Evolutionary conservation across 2,329 filamentous ascomycete genomes (phyloP).

Genomic region (Amauroascus niger): DNA sequence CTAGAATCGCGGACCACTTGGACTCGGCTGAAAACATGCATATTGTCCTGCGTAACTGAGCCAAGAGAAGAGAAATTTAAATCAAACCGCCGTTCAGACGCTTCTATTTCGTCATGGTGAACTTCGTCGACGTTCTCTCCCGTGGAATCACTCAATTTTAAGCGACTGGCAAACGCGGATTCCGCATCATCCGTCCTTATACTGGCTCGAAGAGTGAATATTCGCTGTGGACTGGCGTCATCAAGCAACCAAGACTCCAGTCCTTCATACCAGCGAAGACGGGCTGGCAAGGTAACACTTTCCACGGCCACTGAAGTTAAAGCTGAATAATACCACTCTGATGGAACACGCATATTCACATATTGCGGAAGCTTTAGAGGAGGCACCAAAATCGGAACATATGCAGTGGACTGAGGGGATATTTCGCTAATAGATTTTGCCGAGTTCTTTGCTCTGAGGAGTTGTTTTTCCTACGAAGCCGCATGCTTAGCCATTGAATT

Average conservation of each 20-base stretch:
- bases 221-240: slow-evolving; percentile 60
- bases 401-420: slow-evolving; percentile 61
- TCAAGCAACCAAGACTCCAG: slow-evolving; percentile 43
- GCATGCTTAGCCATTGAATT: slow-evolving; percentile 3
- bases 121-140: not conserved
- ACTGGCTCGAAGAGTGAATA: slow-evolving; percentile 64
- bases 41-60: not conserved
- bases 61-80: slow-evolving; percentile 9
- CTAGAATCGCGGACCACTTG: slow-evolving; percentile 10
- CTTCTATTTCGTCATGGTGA: slow-evolving; percentile 1
- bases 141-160: not conserved
- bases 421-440: slow-evolving; percentile 62
- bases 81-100: slow-evolving; percentile 9
- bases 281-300: slow-evolving; percentile 64
- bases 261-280: slow-evolving; percentile 37
- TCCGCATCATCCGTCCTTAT: slow-evolving; percentile 31
- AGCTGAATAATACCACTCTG: slow-evolving; percentile 71
- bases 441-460: slow-evolving; percentile 60
- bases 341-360: slow-evolving; percentile 51
- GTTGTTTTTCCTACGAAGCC: slow-evolving; percentile 43
- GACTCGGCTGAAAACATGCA: slow-evolving; percentile 6
- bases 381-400: slow-evolving; percentile 63
- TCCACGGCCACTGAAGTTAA: slow-evolving; percentile 69
- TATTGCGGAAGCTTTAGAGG: slow-evolving; percentile 48
- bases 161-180: slow-evolving; percentile 21